Conservation (phyloP, 1,284 basidiomycete species). For the Mycena citricolor region DNA sequence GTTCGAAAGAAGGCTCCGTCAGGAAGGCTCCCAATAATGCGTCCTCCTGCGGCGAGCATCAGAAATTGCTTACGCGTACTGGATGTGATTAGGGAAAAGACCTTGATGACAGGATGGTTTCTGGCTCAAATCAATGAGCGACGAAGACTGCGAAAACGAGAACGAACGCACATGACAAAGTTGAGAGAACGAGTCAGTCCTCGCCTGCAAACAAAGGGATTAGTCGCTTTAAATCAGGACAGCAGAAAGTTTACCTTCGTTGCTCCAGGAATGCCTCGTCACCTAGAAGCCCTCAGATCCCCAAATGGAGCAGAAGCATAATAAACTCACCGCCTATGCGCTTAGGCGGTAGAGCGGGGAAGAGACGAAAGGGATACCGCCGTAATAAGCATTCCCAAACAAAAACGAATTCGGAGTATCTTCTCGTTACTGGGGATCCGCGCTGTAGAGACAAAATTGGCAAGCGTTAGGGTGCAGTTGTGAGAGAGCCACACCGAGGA, state of each 20-base stretch:
- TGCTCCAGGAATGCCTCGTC: slow-evolving; percentile 89
- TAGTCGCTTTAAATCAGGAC: slow-evolving; percentile 1
- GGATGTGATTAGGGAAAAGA: too few species aligned
- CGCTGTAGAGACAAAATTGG: slow-evolving; percentile 40
- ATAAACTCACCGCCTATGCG: slow-evolving; percentile 75
- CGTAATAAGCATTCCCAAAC: slow-evolving; percentile 80
- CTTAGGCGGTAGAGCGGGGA: slow-evolving; percentile 88
- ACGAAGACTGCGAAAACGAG: not conserved
- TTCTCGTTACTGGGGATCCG: slow-evolving; percentile 62
- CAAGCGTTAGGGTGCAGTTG: slow-evolving; percentile 1
- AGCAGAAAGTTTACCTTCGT: slow-evolving; percentile 52
- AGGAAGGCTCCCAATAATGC: slow-evolving; percentile 81
- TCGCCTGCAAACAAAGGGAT: slow-evolving; percentile 46
- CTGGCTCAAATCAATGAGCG: slow-evolving; percentile 35
- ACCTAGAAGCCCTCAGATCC: slow-evolving; percentile 40
- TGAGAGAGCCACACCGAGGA: slow-evolving; percentile 62
- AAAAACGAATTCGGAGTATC: slow-evolving; percentile 91
- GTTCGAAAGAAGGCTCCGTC: slow-evolving; percentile 78
- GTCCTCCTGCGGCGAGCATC: too few species aligned
- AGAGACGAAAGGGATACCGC: slow-evolving; percentile 88
- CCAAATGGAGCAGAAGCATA: slow-evolving; percentile 1
- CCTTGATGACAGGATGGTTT: slow-evolving; percentile 89
- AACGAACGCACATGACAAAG: slow-evolving; percentile 63
- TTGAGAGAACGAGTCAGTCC: slow-evolving; percentile 82
- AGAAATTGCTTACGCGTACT: too few species aligned